Base-by-base conservation (phyloP, 257 asterid genomes). In the Linderniella brevidens region DNA sequence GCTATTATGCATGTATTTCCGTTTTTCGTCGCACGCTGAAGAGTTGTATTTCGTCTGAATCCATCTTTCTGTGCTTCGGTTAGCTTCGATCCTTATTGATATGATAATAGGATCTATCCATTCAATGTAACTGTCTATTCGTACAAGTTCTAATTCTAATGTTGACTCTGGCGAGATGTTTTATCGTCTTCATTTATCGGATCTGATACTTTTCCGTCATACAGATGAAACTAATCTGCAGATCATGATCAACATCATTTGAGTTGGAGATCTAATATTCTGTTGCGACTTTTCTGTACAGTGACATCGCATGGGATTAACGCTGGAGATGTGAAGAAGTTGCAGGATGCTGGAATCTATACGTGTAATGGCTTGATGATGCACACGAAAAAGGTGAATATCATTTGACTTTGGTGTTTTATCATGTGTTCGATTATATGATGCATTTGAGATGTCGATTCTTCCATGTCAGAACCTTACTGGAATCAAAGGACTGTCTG, bases 311-410 rank as follows among this genome's bases (percentile, higher is more conserved):
- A 85, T 69, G 98, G 98, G 61, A 90, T 90, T 55, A 90, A 90
- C 51, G 98, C 96, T 58, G 98, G 98, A 61, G 98, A 90, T 46
- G 94, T 90, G 66, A 90, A 90, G 85, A 90, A 85, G 76, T 79
- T 90, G 57, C 96, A 90, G 67, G 98, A 90, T 65, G 98, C 96
- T 44, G 98, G 96, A 38, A 90, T 90, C 68, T 66, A 74, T 54
- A 85, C 96, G 20, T 85, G 98, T 74, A 90, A 81, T 68, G 96
- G 96, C 59, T 58, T 90, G 68, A 81, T 90, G 96, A 90, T 90
- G 98, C 96, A 90, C 69, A 85, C 98, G 13, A 84, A 84, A 76
- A 88, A 88, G 94, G 96, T 84, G 53, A 48, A 40, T 25, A 15
- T 48, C 49, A 42, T 61, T 19, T 15, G 41, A 37, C 42, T 50